Evolutionary conservation across 345 rosid genomes (phyloP).

Genomic region (Ceriops tagal): DNA sequence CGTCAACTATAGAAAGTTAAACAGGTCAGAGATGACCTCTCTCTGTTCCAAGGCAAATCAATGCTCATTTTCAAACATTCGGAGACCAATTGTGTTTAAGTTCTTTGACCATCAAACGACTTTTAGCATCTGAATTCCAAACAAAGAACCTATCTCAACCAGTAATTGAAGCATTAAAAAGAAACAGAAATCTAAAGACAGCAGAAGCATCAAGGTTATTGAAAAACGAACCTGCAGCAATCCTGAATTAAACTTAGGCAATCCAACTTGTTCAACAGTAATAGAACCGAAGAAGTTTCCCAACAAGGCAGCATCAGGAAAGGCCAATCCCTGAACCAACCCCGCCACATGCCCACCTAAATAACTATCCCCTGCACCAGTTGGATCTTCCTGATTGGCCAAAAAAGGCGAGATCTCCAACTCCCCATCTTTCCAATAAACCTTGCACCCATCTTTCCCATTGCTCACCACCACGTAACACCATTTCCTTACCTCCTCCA

Average conservation of each 20-base stretch:
- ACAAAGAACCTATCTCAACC: background rate
- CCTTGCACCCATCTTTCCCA: slow-evolving; percentile 77
- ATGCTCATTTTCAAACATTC: slow-evolving; percentile 2
- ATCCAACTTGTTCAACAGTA: slow-evolving; percentile 87
- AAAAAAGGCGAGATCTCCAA: slow-evolving; percentile 49
- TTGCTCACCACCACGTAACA: slow-evolving; percentile 87
- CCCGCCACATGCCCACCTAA: slow-evolving; percentile 82
- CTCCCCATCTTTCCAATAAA: slow-evolving; percentile 56
- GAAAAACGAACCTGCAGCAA: slow-evolving; percentile 60
- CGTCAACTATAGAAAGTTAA: too few species aligned
- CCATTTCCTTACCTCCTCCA: slow-evolving; percentile 64
- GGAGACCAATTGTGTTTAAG: background rate
- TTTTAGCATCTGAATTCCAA: background rate
- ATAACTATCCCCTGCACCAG: slow-evolving; percentile 96
- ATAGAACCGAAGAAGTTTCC: slow-evolving; percentile 89
- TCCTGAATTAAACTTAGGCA: slow-evolving; percentile 59
- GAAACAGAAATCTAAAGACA: background rate
- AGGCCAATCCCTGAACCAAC: slow-evolving; percentile 66
- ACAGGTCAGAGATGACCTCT: too few species aligned
- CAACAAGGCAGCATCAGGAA: slow-evolving; percentile 85
- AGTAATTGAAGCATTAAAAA: background rate
- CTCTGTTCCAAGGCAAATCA: background rate
- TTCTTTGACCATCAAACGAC: background rate
- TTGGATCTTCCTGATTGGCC: slow-evolving; percentile 85
- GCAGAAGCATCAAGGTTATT: background rate